Base-by-base conservation (phyloP, 2,329 filamentous ascomycete genomes). In the Alternaria panax region DNA sequence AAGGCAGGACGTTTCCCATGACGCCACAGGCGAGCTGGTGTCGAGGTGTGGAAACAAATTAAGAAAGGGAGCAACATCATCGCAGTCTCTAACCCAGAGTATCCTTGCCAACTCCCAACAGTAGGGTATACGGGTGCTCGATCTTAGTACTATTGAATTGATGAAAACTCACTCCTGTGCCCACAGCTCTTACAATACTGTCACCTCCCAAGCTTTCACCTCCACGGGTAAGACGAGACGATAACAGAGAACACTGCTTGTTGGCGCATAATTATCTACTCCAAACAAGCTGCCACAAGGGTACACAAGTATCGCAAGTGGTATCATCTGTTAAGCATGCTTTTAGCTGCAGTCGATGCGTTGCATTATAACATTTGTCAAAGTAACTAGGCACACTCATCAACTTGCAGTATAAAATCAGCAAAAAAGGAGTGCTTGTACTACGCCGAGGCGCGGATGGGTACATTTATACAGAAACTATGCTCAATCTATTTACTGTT, bases 401-500 rank as follows among this genome's bases (percentile, higher is more conserved):
- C 38, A 16, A 24, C 11, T 24, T 14, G 38, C 20, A 41, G 5
- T 5, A 24, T 24, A 12, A 16, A 4, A 34, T 24, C 30, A 16
- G 3, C 20, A 24, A 48, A 28, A 25, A 45, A 3, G 5, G 12
- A 28, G n/a, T 27, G 8, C 42, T 28, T 28, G 4, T 43, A 48
- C 30, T 34, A 25, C 45, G 28, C 14, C 45, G 18, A 25, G 11
- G 22, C 34, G 34, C 24, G 18, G 20, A 51, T 6, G 6, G 7
- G 28, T 51, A 14, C 34, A 20, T 40, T 25, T 36, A 51, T 51
- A 40, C 32, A 27, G 22, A 51, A 20, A 16, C 47, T 51, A 38
- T 51, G 30, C 32, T 25, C 47, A 51, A 14, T 51, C 32, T 56
- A 50, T 47, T 34, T 48, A 34, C 45, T 24, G 8, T 12, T n/a